Percentiles rank a stretch among this genome's conserved stretches.
These are phyloP conservation scores for Xylariaceae sp. DNA, from an alignment of 2,329 filamentous ascomycete genomes.

Conservation along the genomic window DNA sequence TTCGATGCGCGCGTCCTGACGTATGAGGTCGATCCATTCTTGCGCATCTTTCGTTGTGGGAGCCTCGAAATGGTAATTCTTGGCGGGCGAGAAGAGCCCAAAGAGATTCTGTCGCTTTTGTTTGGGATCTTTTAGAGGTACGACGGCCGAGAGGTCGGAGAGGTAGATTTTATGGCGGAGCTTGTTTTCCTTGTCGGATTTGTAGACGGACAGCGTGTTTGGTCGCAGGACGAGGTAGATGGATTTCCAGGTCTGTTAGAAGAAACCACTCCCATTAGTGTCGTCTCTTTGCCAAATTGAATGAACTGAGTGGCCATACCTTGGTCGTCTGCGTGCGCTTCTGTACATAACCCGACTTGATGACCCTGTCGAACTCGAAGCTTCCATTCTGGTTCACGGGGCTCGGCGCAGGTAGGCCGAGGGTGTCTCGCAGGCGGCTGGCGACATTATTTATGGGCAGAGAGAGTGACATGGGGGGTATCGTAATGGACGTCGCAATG, in stretches of 20 bases:
- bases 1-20: conserved; percentile 75
- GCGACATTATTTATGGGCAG: conserved; percentile 23
- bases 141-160: conserved; percentile 86
- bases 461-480: conserved; percentile 24
- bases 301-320: too few relatives aligned
- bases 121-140: conserved; percentile 83
- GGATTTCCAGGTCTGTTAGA: conserved; percentile 74
- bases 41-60: conserved; percentile 68
- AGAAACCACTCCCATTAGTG: too few relatives aligned
- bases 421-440: conserved; percentile 37
- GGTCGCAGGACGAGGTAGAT: conserved; percentile 87
- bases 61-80: conserved; percentile 88
- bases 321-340: conserved; percentile 94
- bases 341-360: conserved; percentile 82
- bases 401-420: conserved; percentile 64
- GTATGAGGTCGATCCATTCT: conserved; percentile 81
- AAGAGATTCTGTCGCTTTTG: conserved; percentile 84
- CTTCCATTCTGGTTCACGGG: conserved; percentile 92
- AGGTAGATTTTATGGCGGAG: conserved; percentile 84
- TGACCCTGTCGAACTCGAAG: conserved; percentile 90
- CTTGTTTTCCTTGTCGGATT: conserved; percentile 83
- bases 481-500: conserved; percentile 24
- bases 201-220: conserved; percentile 88
- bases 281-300: too few relatives aligned
- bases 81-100: conserved; percentile 83